phyloP scores from a whole-genome alignment of 352 stramenopile species.

The Globisporangium heterothallicum region DNA sequence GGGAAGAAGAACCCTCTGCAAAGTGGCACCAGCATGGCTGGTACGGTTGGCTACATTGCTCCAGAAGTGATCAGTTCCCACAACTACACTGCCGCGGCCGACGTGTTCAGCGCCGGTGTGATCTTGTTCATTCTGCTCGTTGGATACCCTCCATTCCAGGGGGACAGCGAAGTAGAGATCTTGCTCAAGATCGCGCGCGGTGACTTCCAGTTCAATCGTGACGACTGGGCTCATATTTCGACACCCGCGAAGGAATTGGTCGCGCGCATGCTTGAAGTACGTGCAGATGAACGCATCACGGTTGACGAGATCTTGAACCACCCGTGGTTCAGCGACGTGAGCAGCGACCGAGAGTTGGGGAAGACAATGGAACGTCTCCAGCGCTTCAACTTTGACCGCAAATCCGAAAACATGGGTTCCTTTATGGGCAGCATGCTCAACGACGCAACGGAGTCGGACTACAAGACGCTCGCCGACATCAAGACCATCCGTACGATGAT shows the following conservation, averaged over 20 bases:
- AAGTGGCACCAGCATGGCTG: constrained; percentile 59
- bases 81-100: constrained; percentile 55
- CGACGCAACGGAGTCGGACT: constrained; percentile 53
- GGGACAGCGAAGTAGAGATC: constrained; percentile 72
- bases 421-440: constrained; percentile 56
- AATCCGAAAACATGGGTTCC: constrained; percentile 69
- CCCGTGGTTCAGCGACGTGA: constrained; percentile 46
- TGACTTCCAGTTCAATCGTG: constrained; percentile 62
- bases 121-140: constrained; percentile 79
- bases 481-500: constrained; percentile 64
- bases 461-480: constrained; percentile 43
- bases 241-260: constrained; percentile 59
- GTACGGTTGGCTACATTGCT: constrained; percentile 76
- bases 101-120: constrained; percentile 78
- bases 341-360: constrained; percentile 24
- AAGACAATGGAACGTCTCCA: constrained; percentile 51
- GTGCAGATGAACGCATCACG: constrained; percentile 66
- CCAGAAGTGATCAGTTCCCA: constrained; percentile 69
- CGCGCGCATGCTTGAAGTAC: constrained; percentile 63
- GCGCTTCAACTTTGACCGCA: constrained; percentile 76
- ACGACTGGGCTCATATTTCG: constrained; percentile 59
- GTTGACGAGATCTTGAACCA: constrained; percentile 58
- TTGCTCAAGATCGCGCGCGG: constrained; percentile 71
- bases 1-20: constrained; percentile 60
- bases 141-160: constrained; percentile 70